These are phyloP conservation scores for Phytophthora sp. DNA, from an alignment of 352 stramenopile genomes.

Conservation along the genomic window DNA sequence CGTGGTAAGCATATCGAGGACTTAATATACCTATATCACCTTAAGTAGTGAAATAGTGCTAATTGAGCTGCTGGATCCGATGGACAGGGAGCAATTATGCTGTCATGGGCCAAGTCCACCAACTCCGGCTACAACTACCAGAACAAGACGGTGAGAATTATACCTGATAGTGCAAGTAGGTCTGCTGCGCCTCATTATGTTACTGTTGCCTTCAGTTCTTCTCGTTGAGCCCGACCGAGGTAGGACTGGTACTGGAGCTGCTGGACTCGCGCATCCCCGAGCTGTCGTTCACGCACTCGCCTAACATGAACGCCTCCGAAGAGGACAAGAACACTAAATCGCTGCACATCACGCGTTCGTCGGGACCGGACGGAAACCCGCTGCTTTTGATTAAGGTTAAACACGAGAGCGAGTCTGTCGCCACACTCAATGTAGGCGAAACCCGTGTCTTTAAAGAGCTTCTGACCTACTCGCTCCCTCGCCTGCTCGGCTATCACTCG, in stretches of 20 bases:
- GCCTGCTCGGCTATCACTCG: constrained; percentile 79
- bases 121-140: constrained; percentile 82
- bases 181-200: constrained; percentile 12
- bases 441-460: constrained; percentile 74
- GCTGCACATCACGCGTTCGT: constrained; percentile 55
- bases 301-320: constrained; percentile 76
- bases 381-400: constrained; percentile 62
- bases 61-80: constrained; percentile 17
- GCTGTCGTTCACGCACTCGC: constrained; percentile 75
- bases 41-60: not conserved
- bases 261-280: constrained; percentile 70
- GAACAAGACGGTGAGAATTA: constrained; percentile 70
- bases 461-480: constrained; percentile 78
- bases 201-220: constrained; percentile 75
- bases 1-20: constrained; percentile 37
- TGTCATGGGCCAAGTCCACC: constrained; percentile 80
- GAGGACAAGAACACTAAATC: constrained; percentile 58
- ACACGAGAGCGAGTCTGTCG: constrained; percentile 55
- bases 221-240: constrained; percentile 76
- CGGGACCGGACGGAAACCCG: constrained; percentile 55
- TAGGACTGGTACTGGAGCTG: constrained; percentile 79
- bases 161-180: not conserved
- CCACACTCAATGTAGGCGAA: constrained; percentile 75
- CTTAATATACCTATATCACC: not conserved
- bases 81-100: constrained; percentile 76